These are phyloP conservation scores for Suzukiozyma palmioleophila DNA, from an alignment of 1,139 yeast species.

Conservation along the genomic window DNA sequence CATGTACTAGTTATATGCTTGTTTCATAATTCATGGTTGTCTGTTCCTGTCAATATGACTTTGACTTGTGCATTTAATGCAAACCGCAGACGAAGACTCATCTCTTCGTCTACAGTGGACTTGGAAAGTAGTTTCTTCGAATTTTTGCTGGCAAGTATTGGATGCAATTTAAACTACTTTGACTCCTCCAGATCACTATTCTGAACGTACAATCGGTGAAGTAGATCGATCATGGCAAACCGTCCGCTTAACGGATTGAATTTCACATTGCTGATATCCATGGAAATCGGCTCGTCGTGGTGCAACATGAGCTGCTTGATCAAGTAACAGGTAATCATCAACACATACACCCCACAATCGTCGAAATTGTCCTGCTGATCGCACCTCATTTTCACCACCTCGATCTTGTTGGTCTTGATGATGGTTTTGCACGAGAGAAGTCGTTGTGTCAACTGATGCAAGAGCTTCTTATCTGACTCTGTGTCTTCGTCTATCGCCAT, in stretches of 20 bases:
- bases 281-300: slow-evolving; percentile 12
- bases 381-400: slow-evolving; percentile 26
- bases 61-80: too few species aligned
- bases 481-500: slow-evolving; percentile 22
- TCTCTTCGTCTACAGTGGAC: too few species aligned
- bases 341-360: slow-evolving; percentile 43
- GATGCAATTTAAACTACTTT: too few species aligned
- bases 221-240: slow-evolving; percentile 17
- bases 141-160: too few species aligned
- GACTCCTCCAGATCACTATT: background rate
- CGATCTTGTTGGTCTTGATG: slow-evolving; percentile 16
- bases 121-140: too few species aligned
- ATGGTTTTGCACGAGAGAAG: slow-evolving; percentile 18
- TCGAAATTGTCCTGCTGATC: slow-evolving; percentile 44
- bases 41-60: too few species aligned
- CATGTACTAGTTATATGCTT: slow-evolving; percentile 9
- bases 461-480: slow-evolving; percentile 15
- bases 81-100: too few species aligned
- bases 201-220: slow-evolving; percentile 5
- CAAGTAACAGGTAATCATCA: slow-evolving; percentile 38
- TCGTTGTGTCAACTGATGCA: slow-evolving; percentile 10
- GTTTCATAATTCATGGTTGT: too few species aligned
- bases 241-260: slow-evolving; percentile 31
- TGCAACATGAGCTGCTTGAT: slow-evolving; percentile 20
- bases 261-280: slow-evolving; percentile 23